Conservation (phyloP, 805 yeast genomes). For the Candida piceae region DNA sequence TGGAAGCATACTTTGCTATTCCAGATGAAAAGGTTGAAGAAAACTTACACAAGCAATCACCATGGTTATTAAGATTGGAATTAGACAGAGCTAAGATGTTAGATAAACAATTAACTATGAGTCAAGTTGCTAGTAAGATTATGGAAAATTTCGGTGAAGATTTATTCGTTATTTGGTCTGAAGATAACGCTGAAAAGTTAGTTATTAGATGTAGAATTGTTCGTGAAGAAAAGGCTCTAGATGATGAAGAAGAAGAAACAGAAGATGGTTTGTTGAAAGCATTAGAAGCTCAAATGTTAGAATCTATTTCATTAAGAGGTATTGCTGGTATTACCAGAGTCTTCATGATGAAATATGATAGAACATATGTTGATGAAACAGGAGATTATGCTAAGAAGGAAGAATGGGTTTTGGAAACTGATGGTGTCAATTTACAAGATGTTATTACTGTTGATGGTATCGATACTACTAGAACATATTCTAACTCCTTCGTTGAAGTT, state of each 20-base stretch:
- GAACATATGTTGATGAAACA: slow-evolving; percentile 62
- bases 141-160: slow-evolving; percentile 91
- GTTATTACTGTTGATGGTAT: slow-evolving; percentile 96
- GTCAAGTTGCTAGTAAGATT: slow-evolving; percentile 95
- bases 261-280: slow-evolving; percentile 95
- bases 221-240: slow-evolving; percentile 89
- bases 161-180: slow-evolving; percentile 96
- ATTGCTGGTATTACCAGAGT: slow-evolving; percentile 89
- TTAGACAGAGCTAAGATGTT: slow-evolving; percentile 98
- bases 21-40: slow-evolving; percentile 97
- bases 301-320: slow-evolving; percentile 92
- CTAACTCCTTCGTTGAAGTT: slow-evolving; percentile 94
- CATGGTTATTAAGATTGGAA: slow-evolving; percentile 95
- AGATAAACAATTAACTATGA: slow-evolving; percentile 96
- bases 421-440: slow-evolving; percentile 93
- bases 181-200: slow-evolving; percentile 95
- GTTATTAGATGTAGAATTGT: slow-evolving; percentile 97
- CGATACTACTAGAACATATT: slow-evolving; percentile 83
- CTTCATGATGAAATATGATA: slow-evolving; percentile 82
- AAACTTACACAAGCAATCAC: slow-evolving; percentile 89
- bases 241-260: slow-evolving; percentile 91
- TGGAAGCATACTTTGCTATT: slow-evolving; percentile 93
- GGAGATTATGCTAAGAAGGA: slow-evolving; percentile 88
- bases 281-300: slow-evolving; percentile 94
- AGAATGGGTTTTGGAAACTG: slow-evolving; percentile 98